Conservation (phyloP, 78 protist genomes). For the Protostelium mycophagum region DNA sequence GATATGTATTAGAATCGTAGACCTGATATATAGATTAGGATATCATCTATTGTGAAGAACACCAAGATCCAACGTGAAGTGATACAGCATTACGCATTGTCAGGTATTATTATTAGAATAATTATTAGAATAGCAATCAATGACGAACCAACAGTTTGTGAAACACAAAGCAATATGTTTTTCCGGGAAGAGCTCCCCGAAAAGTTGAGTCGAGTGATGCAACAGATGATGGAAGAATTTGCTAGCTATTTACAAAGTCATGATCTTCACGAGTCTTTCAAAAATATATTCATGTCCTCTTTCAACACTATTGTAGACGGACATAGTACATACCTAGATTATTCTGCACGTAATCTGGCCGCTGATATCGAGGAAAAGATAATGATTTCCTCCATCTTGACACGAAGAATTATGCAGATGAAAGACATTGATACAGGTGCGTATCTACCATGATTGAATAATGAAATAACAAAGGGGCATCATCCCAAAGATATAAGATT, state of each 20-base stretch:
- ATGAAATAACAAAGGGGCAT: background rate
- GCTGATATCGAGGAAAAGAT: background rate
- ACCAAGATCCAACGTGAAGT: too few relatives aligned
- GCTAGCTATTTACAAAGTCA: background rate
- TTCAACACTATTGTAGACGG: background rate
- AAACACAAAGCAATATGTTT: background rate
- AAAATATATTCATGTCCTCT: background rate
- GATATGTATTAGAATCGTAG: too few relatives aligned
- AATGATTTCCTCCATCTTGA: background rate
- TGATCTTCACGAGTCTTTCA: background rate
- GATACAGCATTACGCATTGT: too few relatives aligned
- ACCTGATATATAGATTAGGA: too few relatives aligned
- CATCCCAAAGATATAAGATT: background rate
- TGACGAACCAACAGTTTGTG: background rate
- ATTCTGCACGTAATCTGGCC: background rate
- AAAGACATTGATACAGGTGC: background rate
- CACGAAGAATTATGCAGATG: background rate
- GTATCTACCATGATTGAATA: background rate
- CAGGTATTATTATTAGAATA: too few relatives aligned
- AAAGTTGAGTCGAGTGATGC: background rate
- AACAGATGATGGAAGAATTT: background rate
- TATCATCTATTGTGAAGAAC: too few relatives aligned
- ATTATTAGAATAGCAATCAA: too few relatives aligned
- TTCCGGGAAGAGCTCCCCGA: background rate
- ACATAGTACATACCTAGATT: background rate